Evolutionary conservation across 805 yeast species (phyloP), one percentile per base, ranked within the genome.

Genomic region (Tetrapisispora iriomotensis): DNA sequence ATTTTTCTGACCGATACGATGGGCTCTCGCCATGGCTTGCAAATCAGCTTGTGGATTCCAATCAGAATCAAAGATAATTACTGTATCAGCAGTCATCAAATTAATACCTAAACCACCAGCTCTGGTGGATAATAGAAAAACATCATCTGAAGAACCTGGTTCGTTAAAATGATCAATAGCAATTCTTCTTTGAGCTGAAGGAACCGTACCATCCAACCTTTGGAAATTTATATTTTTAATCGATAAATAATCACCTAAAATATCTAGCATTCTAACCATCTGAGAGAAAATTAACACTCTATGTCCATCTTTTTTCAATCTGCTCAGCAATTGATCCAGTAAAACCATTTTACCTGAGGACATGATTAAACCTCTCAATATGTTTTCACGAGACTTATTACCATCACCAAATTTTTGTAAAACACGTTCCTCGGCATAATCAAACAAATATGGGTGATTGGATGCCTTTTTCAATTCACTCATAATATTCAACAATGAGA

Each of bases 41-140:
- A 92, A 69, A 71, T 92, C 98, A 0, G 98, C 98, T 61, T 92
- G 98, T 0, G 98, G 98, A 58, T 92, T 92, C 98, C 98, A 92
- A 66, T 92, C 98, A 4, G 95, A 85, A 63, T 92, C 98, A 64
- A 92, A 92, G 29, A 92, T 90, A 50, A 92, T 85, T 22, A 92
- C 99, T 7, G 99, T 92, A 57, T 92, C 99, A 3, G 99, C 99
- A 6, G 98, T 92, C 98, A 92, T 92, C 58, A 92, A 70, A 60
- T 92, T 92, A 58, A 92, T 92, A 64, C 99, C 99, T 45, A 92
- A 70, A 39, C 99, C 99, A 68, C 99, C 99, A 12, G 99, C 99
- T 67, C 99, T 77, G 1, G 99, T 92, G 19, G 94, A 82, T 38
- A 92, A 67, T 54, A 92, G 62, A 47, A 92, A 92, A 2, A 79